A percentile compares a stretch with the other conserved stretches of the same genome.
Evolutionary conservation across 129 eudicot species (phyloP).

Genomic region (Ambrosia trifida): DNA sequence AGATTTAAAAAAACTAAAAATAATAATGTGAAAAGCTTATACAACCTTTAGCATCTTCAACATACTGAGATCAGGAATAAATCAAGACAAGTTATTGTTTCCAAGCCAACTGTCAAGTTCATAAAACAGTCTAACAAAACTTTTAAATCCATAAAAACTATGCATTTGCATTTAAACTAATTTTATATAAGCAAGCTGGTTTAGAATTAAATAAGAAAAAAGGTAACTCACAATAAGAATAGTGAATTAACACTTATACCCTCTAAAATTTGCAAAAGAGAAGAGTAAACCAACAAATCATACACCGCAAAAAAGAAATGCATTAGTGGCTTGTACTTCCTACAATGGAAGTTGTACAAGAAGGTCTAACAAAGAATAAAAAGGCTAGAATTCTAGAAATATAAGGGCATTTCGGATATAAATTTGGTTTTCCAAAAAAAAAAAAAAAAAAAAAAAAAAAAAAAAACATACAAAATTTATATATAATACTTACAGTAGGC

Average conservation of each 20-base stretch:
- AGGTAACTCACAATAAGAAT: too few species aligned
- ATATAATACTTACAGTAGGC: too few species aligned
- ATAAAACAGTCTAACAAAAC: slow-evolving; percentile 22
- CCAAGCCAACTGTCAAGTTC: slow-evolving; percentile 64
- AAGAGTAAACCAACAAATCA: slow-evolving; percentile 23
- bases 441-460: too few species aligned
- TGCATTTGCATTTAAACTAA: not conserved
- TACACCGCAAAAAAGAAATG: not conserved
- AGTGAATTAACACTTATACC: slow-evolving; percentile 16
- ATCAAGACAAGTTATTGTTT: slow-evolving; percentile 61
- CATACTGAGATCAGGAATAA: slow-evolving; percentile 57
- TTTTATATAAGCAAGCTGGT: not conserved
- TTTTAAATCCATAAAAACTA: not conserved
- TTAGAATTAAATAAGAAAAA: slow-evolving; percentile 12
- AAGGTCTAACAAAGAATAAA: slow-evolving; percentile 12
- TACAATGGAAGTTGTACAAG: slow-evolving; percentile 17
- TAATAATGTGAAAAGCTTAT: slow-evolving; percentile 39
- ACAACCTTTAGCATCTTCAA: slow-evolving; percentile 51
- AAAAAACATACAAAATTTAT: too few species aligned
- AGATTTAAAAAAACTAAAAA: not conserved
- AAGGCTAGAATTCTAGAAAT: slow-evolving; percentile 7
- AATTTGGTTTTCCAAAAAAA: not conserved
- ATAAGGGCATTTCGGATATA: slow-evolving; percentile 12
- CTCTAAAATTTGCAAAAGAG: not conserved
- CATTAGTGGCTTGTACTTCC: slow-evolving; percentile 19